Evolutionary conservation across 2,329 filamentous ascomycete species (phyloP).

Genomic region (Penicillium sp.): DNA sequence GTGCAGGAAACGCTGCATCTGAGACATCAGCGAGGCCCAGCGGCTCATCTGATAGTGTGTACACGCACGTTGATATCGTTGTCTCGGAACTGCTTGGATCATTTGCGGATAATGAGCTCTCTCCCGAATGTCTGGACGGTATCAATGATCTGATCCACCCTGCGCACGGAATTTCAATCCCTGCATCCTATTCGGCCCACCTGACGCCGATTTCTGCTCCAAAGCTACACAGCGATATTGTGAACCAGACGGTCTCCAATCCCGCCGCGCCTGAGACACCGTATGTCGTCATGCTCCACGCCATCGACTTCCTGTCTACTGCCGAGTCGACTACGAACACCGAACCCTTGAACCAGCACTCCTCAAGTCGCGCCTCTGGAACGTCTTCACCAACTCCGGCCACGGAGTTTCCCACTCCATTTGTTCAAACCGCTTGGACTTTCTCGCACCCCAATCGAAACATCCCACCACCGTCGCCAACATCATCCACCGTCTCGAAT

Average conservation of each 20-base stretch:
- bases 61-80: conserved; percentile 67
- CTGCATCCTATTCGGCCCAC: conserved; percentile 86
- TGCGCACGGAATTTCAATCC: conserved; percentile 83
- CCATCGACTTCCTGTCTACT: conserved; percentile 78
- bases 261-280: conserved; percentile 77
- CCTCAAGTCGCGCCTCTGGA: conserved; percentile 22
- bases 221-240: conserved; percentile 75
- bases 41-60: conserved; percentile 10
- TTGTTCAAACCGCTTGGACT: conserved; percentile 41
- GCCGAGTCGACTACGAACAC: conserved; percentile 41
- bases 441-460: conserved; percentile 40
- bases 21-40: conserved; percentile 28
- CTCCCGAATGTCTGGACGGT: conserved; percentile 91
- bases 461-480: conserved; percentile 28
- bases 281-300: conserved; percentile 89
- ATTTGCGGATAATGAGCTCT: conserved; percentile 95
- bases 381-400: conserved; percentile 23
- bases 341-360: conserved; percentile 17
- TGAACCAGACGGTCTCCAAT: conserved; percentile 56
- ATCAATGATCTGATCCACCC: conserved; percentile 84
- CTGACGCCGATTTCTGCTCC: conserved; percentile 87
- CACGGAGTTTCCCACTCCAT: conserved; percentile 32
- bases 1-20: conserved; percentile 24
- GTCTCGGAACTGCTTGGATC: conserved; percentile 88
- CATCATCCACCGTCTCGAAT: conserved; percentile 59